Evolutionary conservation across 2,329 filamentous ascomycete species (phyloP), one percentile per base, ranked within the genome.

Genomic region (Pseudophaeomoniella oleicola): DNA sequence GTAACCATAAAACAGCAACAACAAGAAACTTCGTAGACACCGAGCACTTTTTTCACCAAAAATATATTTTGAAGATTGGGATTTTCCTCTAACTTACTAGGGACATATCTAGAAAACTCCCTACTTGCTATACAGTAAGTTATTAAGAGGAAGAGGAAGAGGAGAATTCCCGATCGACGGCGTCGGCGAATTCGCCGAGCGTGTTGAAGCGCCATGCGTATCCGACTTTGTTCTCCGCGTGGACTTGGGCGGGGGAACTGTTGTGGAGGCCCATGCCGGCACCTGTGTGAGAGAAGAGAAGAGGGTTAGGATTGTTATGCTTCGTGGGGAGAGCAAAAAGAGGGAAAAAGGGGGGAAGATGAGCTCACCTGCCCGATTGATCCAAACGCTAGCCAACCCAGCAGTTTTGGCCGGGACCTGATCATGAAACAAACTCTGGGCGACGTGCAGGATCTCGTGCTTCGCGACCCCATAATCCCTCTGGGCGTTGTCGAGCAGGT

Each of bases 381-480:
- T 82, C 77, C 77, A 85, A 13, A 68, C 69, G 39, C 68, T 75
- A 44, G 62, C 64, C 16, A 84, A 50, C 1, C 72, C 76, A 13
- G 75, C 47, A 49, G 71, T 52, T 54, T 69, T 71, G 3, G 75
- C 74, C 0, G 81, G 75, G 3, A 70, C 65, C 53, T 83, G 78
- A 46, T 85, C 81, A 44, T 78, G 71, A 27, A 63, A 66, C 51
- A 82, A 56, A 42, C 75, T 78, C 55, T 80, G 69, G 36, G 80
- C 81, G 0, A 79, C 78, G 50, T 82, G 78, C 44, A 83, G 49
- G 32, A 85, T 60, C 42, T 74, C 59, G 0, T 58, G 57, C 44
- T 70, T 72, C 18, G 66, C 62, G 0, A 81, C 51, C 0, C 69
- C 74, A 36, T 79, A 68, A 4, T 72, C 66, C 3, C 54, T 46